A percentile compares a stretch with the other conserved stretches of the same genome.
Evolutionary conservation across 2,329 filamentous ascomycete genomes (phyloP).

Genomic region (Paramyrothecium roridum): DNA sequence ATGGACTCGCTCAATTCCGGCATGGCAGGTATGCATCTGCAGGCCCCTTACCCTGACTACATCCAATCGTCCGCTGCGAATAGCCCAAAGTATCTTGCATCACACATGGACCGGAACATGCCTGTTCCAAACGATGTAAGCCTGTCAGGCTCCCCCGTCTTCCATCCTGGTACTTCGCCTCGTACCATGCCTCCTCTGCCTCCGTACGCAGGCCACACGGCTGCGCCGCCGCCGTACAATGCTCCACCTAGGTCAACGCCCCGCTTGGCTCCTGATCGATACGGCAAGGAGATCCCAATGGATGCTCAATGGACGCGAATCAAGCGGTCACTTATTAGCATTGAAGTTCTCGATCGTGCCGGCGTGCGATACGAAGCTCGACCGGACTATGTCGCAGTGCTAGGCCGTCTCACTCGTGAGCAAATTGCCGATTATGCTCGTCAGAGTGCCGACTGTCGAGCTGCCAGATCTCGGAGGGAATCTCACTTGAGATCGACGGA

Average conservation of each 20-base stretch:
- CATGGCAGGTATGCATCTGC: conserved; percentile 39
- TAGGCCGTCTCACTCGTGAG: conserved; percentile 50
- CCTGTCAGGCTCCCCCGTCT: conserved; percentile 28
- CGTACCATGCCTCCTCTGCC: conserved; percentile 34
- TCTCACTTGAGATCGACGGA: conserved; percentile 6
- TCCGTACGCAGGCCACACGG: conserved; percentile 15
- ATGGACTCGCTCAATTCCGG: conserved; percentile 39
- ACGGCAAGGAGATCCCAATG: conserved; percentile 51
- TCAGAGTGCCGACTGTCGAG: conserved; percentile 44
- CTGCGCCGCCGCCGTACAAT: conserved; percentile 27
- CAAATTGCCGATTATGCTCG: conserved; percentile 51
- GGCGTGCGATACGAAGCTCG: conserved; percentile 59
- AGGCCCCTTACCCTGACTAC: conserved; percentile 29
- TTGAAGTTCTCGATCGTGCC: conserved; percentile 52
- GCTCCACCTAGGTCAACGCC: conserved; percentile 25
- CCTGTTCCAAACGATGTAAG: conserved; percentile 15
- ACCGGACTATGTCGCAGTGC: conserved; percentile 58
- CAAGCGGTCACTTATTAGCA: conserved; percentile 51
- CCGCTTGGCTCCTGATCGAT: conserved; percentile 52
- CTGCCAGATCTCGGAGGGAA: conserved; percentile 24
- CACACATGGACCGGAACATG: conserved; percentile 25
- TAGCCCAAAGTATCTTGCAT: conserved; percentile 28
- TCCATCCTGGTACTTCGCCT: conserved; percentile 33
- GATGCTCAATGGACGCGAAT: conserved; percentile 61
- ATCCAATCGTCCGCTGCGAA: conserved; percentile 30